Base-by-base conservation (phyloP, 306 rosid genomes). In the Vigna radiata region DNA sequence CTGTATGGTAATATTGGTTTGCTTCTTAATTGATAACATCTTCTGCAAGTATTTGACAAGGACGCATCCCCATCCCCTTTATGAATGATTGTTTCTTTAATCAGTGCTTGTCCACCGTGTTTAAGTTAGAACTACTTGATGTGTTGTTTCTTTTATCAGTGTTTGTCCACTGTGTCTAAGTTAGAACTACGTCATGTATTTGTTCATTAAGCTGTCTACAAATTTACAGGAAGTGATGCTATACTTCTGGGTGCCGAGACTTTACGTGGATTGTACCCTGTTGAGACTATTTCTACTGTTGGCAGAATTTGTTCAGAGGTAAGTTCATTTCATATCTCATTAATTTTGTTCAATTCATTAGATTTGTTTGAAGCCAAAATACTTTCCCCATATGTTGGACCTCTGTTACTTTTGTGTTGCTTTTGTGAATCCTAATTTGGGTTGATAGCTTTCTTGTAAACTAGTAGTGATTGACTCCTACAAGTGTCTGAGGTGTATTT, bases 221-320 rank as follows among this genome's bases (percentile, higher is more conserved):
- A 21, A 67, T 72, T 82, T 76, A 67, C 90, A 95, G 99, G 99
- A 79, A 92, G 97, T 82, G 99, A 96, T 80, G 97, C 99, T 8
- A 96, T 96, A 66, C 99, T 96, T 85, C 81, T 96, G 27, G 99
- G 99, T 79, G 99, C 99, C 15, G 99, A 96, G 88, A 96, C 99
- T 75, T 77, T 96, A 60, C 99, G 99, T 86, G 99, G 99, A 63
- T 79, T 88, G 71, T 96, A 96, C 81, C 99, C 99, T 23, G 76
- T 91, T 17, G 98, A 96, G 86, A 96, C 99, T 25, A 96, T 96
- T 80, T 92, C 97, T 3, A 96, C 97, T 18, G 98, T 96, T 68
- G 97, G 98, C 59, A 87, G 69, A 88, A 96, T 96, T 79, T 96
- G 99, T 85, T 83, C 97, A 6, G 99, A 96, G 99, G 99, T 89